Percentiles rank a stretch among this genome's conserved stretches.
These are phyloP conservation scores for Seminavis robusta DNA, from an alignment of 108 stramenopile genomes.

Conservation along the genomic window DNA sequence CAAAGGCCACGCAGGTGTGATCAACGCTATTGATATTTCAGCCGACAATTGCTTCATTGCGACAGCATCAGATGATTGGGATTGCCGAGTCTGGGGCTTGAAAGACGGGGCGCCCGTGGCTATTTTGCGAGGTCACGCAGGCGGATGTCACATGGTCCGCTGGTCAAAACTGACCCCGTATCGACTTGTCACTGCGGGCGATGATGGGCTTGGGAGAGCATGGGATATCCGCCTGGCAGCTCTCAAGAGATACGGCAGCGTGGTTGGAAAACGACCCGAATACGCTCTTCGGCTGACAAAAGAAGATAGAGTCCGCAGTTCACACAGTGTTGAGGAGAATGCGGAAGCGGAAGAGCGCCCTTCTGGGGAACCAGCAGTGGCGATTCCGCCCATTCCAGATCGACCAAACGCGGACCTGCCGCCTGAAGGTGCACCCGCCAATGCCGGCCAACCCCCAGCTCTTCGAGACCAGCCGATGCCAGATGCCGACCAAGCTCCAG, in stretches of 20 bases:
- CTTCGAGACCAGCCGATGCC: too few relatives aligned
- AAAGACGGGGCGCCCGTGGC: slow-evolving; percentile 83
- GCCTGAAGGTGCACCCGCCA: too few relatives aligned
- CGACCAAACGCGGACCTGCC: too few relatives aligned
- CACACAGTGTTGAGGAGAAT: neutral
- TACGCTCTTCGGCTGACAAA: slow-evolving; percentile 30
- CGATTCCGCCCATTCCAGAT: too few relatives aligned
- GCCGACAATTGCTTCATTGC: slow-evolving; percentile 88
- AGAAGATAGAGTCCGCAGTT: too few relatives aligned
- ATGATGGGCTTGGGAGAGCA: slow-evolving; percentile 70
- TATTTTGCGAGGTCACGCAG: slow-evolving; percentile 75
- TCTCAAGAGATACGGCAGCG: slow-evolving; percentile 50
- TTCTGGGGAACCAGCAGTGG: neutral
- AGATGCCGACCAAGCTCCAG: too few relatives aligned
- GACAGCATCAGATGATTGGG: slow-evolving; percentile 83
- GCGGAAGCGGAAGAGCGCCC: neutral
- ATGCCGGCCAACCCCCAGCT: too few relatives aligned
- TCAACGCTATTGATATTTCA: slow-evolving; percentile 89
- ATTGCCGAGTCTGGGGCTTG: slow-evolving; percentile 87
- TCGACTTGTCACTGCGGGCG: slow-evolving; percentile 72
- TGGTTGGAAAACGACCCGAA: slow-evolving; percentile 51
- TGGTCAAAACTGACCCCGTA: slow-evolving; percentile 79
- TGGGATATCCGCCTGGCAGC: slow-evolving; percentile 86
- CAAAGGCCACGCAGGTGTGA: slow-evolving; percentile 91
- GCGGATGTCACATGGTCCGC: slow-evolving; percentile 81